Percentiles rank a stretch among this genome's conserved stretches.
Evolutionary conservation across 129 eudicot species (phyloP).

Genomic region (Flaveria sonorensis): DNA sequence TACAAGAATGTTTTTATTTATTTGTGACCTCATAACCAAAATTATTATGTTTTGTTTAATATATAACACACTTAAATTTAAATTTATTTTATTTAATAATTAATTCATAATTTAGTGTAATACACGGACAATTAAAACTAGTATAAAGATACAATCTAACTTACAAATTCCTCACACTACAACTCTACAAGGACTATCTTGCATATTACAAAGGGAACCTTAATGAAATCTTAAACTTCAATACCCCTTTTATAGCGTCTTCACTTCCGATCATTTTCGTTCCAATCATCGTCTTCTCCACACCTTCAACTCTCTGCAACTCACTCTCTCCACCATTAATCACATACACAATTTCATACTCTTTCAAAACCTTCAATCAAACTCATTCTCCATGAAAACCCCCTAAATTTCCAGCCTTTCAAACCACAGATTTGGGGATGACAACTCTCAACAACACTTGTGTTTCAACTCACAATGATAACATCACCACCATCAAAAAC

Average conservation of each 20-base stretch:
- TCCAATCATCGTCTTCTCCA: conserved; percentile 43
- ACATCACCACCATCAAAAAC: conserved; percentile 7
- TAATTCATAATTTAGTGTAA: too few relatives aligned
- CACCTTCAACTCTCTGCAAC: conserved; percentile 23
- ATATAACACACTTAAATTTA: too few relatives aligned
- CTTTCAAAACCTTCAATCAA: conserved; percentile 30
- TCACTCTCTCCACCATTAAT: conserved; percentile 20
- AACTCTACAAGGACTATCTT: conserved; percentile 21
- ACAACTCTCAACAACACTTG: conserved; percentile 29
- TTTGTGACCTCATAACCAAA: too few relatives aligned
- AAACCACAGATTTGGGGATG: conserved; percentile 60
- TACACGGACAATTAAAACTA: too few relatives aligned
- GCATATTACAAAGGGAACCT: conserved; percentile 14
- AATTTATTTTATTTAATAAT: too few relatives aligned
- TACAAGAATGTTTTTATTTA: too few relatives aligned
- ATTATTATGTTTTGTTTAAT: too few relatives aligned
- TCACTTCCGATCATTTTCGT: conserved; percentile 14
- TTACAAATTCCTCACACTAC: background rate
- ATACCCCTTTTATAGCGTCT: conserved; percentile 20
- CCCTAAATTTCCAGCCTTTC: conserved; percentile 21
- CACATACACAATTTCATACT: background rate
- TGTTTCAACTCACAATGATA: conserved; percentile 13
- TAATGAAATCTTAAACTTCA: conserved; percentile 35
- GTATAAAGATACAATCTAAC: too few relatives aligned
- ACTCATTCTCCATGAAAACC: conserved; percentile 35